Base-by-base conservation (phyloP, 768 basidiomycete genomes). In the Pholiota molesta region DNA sequence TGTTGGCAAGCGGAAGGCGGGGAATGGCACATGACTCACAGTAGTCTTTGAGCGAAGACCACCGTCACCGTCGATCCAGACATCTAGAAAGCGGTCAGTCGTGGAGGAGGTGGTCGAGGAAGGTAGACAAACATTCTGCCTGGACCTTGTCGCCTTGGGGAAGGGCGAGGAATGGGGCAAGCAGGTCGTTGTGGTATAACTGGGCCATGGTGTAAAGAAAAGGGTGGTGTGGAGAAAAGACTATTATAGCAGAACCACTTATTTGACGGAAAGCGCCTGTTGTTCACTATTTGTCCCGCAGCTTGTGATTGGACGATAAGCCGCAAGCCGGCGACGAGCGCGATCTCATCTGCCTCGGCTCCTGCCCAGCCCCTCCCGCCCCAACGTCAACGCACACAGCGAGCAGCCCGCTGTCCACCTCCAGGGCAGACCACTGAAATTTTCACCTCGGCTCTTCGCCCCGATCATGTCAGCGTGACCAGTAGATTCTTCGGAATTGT, bases 11-110 rank as follows among this genome's bases (percentile, higher is more conserved):
- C 52, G 44, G 5, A 57, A 29, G 23, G 63, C 16, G 65, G 59
- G 33, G 51, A 57, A 57, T 59, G 64, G 23, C 35, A 56, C 49
- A 60, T 57, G 37, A 78, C 88, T 51, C 64, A 94, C 94, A 33
- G 91, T 97, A 67, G 96, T 99, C 86, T 99, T 99, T 70, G 89
- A 97, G 75, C 97, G 94, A 66, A 97, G 87, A 66, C 93, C 97
- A 66, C 86, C 84, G 74, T 98, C 91, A 64, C 96, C 96, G 74
- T 99, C 97, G 74, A 98, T 89, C 97, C 97, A 99, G 79, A 98
- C 91, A 77, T 99, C 95, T 98, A 75, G 44, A 58, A 55, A 26
- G 62, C 49, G 66, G 66, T 63, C 62, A 55, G 61, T 62, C 44
- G 60, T 57, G 65, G 66, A 59, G 47, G 52, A 52, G 52, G 60